These are phyloP conservation scores for Sphagnum tenellum DNA, from an alignment of 225 moss, liverwort and hornwort genomes.

Conservation along the genomic window DNA sequence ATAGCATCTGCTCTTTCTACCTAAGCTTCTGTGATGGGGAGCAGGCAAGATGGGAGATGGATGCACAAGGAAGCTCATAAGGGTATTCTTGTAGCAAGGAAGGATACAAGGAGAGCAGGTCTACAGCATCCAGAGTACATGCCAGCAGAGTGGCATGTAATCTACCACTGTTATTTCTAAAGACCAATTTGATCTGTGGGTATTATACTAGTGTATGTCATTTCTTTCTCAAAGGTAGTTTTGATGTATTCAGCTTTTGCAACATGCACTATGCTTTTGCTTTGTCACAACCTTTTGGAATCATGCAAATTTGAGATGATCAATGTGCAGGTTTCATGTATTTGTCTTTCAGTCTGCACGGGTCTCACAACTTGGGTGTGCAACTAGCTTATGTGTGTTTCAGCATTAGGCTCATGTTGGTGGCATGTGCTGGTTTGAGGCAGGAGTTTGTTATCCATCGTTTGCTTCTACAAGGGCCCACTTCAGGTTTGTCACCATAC, in stretches of 20 bases:
- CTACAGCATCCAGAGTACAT: slow-evolving; percentile 38
- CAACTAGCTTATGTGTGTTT: not conserved
- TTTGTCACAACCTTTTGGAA: too few species aligned
- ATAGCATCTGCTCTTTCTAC: too few species aligned
- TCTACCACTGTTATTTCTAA: not conserved
- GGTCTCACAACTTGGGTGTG: not conserved
- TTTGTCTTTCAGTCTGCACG: not conserved
- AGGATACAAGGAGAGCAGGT: slow-evolving; percentile 27
- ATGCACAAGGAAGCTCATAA: slow-evolving; percentile 25
- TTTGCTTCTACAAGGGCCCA: slow-evolving; percentile 30
- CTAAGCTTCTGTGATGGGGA: not conserved
- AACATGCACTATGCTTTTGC: too few species aligned
- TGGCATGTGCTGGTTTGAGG: slow-evolving; percentile 1
- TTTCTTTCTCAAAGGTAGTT: not conserved
- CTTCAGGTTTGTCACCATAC: slow-evolving; percentile 22
- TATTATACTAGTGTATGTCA: not conserved
- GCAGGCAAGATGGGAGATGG: slow-evolving; percentile 12
- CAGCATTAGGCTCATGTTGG: not conserved
- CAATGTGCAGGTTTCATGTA: not conserved
- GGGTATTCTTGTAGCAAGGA: slow-evolving; percentile 16
- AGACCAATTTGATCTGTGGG: not conserved
- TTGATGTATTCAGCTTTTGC: not conserved
- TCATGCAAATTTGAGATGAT: too few species aligned
- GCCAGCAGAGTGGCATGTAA: slow-evolving; percentile 56
- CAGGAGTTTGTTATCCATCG: slow-evolving; percentile 53